These are phyloP conservation scores for Orobanche coerulescens DNA, from an alignment of 257 asterid genomes.

Conservation along the genomic window DNA sequence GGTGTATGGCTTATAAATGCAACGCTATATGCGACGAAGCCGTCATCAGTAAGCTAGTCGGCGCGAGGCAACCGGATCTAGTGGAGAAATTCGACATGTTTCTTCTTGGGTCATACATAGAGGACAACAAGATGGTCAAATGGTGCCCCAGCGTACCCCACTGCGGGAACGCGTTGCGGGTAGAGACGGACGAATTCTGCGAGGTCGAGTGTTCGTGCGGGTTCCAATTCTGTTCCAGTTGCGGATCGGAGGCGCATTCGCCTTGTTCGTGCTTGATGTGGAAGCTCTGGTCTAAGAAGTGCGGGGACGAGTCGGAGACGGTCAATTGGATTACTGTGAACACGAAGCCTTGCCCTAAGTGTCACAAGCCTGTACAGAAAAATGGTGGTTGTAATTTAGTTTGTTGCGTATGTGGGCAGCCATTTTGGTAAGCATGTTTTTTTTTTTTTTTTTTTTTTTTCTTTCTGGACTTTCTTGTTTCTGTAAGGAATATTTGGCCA, in stretches of 20 bases:
- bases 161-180: slow-evolving; percentile 86
- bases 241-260: slow-evolving; percentile 80
- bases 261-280: slow-evolving; percentile 94
- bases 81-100: slow-evolving; percentile 75
- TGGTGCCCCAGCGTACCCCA: slow-evolving; percentile 95
- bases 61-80: slow-evolving; percentile 50
- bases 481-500: too few species aligned
- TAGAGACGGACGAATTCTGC: slow-evolving; percentile 63
- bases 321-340: slow-evolving; percentile 88
- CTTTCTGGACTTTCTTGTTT: too few species aligned
- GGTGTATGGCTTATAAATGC: slow-evolving; percentile 91
- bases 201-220: slow-evolving; percentile 96
- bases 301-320: slow-evolving; percentile 87
- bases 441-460: background rate
- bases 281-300: slow-evolving; percentile 80
- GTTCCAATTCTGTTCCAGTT: slow-evolving; percentile 76
- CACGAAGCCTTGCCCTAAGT: slow-evolving; percentile 86
- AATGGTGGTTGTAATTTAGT: slow-evolving; percentile 92
- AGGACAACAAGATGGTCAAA: slow-evolving; percentile 87
- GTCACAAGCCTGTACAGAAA: slow-evolving; percentile 90
- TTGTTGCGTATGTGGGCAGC: slow-evolving; percentile 76
- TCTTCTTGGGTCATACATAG: slow-evolving; percentile 84
- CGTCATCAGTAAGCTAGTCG: slow-evolving; percentile 52
- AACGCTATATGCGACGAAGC: slow-evolving; percentile 78
- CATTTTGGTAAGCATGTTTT: slow-evolving; percentile 58